Percentiles rank a stretch among this genome's conserved stretches.
These are phyloP conservation scores for Fistulifera pelliculosa DNA, from an alignment of 108 stramenopile genomes.

Conservation along the genomic window DNA sequence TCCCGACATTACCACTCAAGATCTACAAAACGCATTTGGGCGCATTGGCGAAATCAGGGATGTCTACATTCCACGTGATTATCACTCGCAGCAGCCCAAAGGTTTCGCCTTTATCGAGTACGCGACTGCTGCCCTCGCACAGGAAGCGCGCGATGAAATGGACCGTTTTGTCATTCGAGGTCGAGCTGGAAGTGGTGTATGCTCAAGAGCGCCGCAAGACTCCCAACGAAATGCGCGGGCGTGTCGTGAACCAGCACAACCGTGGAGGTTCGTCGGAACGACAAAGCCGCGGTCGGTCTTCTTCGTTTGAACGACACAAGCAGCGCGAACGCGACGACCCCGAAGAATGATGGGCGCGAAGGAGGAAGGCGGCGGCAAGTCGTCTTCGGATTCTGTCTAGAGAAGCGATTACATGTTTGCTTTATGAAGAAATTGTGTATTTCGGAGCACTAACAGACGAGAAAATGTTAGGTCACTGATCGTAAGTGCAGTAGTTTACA, in stretches of 20 bases:
- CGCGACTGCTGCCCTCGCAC: slow-evolving; percentile 68
- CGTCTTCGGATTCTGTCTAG: too few species aligned
- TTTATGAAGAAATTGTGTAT: too few species aligned
- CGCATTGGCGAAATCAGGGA: slow-evolving; percentile 82
- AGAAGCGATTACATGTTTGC: too few species aligned
- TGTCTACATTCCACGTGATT: slow-evolving; percentile 81
- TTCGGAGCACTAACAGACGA: too few species aligned
- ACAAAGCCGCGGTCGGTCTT: slow-evolving; percentile 50
- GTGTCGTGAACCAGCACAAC: slow-evolving; percentile 30
- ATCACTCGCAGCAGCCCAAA: slow-evolving; percentile 76
- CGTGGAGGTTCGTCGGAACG: slow-evolving; percentile 16
- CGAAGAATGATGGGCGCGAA: slow-evolving; percentile 5
- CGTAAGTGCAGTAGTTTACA: too few species aligned
- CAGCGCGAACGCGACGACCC: slow-evolving; percentile 9
- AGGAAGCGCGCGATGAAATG: slow-evolving; percentile 82
- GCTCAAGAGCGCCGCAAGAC: slow-evolving; percentile 86
- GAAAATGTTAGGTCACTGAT: too few species aligned
- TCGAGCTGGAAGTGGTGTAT: slow-evolving; percentile 81
- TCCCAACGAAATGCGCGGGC: slow-evolving; percentile 74
- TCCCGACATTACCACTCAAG: slow-evolving; percentile 53
- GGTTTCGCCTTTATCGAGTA: slow-evolving; percentile 89
- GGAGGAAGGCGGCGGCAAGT: not conserved
- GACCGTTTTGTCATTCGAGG: slow-evolving; percentile 79
- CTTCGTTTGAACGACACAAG: slow-evolving; percentile 72
- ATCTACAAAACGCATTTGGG: slow-evolving; percentile 68